Conservation (phyloP, 2,329 filamentous ascomycete species). For the Apiospora phragmitis region DNA sequence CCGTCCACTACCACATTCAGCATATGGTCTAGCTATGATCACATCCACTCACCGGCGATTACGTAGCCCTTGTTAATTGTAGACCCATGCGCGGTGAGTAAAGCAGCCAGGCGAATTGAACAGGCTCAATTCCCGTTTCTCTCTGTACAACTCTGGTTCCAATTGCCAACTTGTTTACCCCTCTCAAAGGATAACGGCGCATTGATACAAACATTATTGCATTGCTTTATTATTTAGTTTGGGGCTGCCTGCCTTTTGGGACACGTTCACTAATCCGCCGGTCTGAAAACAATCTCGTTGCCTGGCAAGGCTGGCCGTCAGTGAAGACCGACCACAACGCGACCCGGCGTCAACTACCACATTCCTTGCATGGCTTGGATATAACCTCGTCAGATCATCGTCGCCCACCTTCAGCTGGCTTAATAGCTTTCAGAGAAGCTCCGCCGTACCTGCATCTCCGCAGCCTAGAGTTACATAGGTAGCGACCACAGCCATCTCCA, state of each 20-base stretch:
- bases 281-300: background rate
- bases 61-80: background rate
- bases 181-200: background rate
- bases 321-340: background rate
- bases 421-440: background rate
- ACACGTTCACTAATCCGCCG: background rate
- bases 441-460: background rate
- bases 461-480: background rate
- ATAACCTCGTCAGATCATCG: background rate
- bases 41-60: background rate
- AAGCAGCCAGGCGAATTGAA: too few relatives aligned
- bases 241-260: background rate
- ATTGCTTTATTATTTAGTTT: background rate
- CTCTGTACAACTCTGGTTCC: background rate
- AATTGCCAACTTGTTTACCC: background rate
- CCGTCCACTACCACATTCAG: background rate
- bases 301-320: background rate
- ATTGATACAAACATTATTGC: background rate
- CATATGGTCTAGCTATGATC: background rate
- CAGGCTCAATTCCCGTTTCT: background rate
- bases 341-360: background rate
- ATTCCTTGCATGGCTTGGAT: background rate
- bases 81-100: background rate
- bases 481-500: background rate
- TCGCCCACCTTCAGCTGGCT: constrained; percentile 1